Evolutionary conservation across 352 stramenopile genomes (phyloP).

Genomic region (Phytophthora europaea): DNA sequence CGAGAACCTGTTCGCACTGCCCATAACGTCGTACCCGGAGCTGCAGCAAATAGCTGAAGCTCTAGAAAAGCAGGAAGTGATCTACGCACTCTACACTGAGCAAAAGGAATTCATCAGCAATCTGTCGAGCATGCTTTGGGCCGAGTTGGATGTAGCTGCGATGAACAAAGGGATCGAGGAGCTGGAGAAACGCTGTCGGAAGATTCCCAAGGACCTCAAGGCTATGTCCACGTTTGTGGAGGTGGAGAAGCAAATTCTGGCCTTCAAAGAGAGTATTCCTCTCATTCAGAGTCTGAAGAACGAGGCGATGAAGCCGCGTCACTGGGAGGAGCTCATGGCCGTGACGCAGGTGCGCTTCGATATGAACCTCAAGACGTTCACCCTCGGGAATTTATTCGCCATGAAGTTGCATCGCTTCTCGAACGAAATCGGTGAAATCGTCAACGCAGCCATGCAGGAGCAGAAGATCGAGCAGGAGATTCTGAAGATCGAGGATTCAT

Average conservation of each 20-base stretch:
- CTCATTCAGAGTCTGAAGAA: slow-evolving; percentile 96
- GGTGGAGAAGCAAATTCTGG: slow-evolving; percentile 92
- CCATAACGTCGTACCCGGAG: slow-evolving; percentile 93
- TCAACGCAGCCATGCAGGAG: slow-evolving; percentile 95
- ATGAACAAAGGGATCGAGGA: slow-evolving; percentile 95
- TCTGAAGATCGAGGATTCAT: slow-evolving; percentile 93
- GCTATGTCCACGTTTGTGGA: slow-evolving; percentile 92
- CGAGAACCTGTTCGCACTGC: slow-evolving; percentile 94
- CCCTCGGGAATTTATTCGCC: slow-evolving; percentile 92
- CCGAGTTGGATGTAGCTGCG: slow-evolving; percentile 91
- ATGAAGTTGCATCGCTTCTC: slow-evolving; percentile 94
- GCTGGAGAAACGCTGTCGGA: slow-evolving; percentile 93
- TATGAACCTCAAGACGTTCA: slow-evolving; percentile 95
- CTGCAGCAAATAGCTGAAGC: slow-evolving; percentile 89
- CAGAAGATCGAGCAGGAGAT: slow-evolving; percentile 96
- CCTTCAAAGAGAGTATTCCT: slow-evolving; percentile 96
- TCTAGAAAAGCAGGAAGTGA: slow-evolving; percentile 89
- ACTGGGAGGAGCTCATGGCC: slow-evolving; percentile 92
- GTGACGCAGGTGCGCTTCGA: slow-evolving; percentile 94
- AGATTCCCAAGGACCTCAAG: slow-evolving; percentile 93
- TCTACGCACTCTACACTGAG: slow-evolving; percentile 94
- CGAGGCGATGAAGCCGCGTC: slow-evolving; percentile 93
- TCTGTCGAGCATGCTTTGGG: slow-evolving; percentile 93
- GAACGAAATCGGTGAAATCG: slow-evolving; percentile 93
- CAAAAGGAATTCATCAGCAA: slow-evolving; percentile 95